Conservation (phyloP, 2,329 filamentous ascomycete species). For the Penicillium sp. region DNA sequence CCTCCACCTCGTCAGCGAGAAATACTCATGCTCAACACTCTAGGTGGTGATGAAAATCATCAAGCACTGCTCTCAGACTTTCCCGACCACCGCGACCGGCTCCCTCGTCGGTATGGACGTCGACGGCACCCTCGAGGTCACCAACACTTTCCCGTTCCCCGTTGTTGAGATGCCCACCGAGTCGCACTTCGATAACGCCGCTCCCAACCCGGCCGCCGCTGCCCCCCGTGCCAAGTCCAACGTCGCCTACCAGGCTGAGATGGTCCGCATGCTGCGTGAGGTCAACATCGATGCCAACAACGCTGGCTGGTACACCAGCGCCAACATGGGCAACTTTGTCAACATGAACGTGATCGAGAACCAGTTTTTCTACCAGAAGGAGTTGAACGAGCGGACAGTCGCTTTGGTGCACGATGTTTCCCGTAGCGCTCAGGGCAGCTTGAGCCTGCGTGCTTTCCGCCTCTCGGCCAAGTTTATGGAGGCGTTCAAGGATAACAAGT, state of each 20-base stretch:
- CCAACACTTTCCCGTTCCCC: conserved; percentile 94
- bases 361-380: conserved; percentile 95
- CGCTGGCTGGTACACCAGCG: conserved; percentile 97
- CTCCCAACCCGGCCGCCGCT: conserved; percentile 76
- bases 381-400: conserved; percentile 80
- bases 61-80: conserved; percentile 86
- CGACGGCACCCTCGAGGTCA: conserved; percentile 79
- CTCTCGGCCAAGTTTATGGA: conserved; percentile 85
- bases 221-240: conserved; percentile 93
- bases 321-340: conserved; percentile 98
- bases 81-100: conserved; percentile 87
- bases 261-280: conserved; percentile 94
- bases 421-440: conserved; percentile 86
- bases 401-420: conserved; percentile 94
- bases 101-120: conserved; percentile 92
- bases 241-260: conserved; percentile 85
- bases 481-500: conserved; percentile 95
- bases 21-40: conserved; percentile 31
- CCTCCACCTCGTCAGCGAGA: conserved; percentile 27
- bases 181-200: conserved; percentile 67
- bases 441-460: conserved; percentile 89
- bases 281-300: conserved; percentile 98
- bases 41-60: conserved; percentile 97
- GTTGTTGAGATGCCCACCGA: conserved; percentile 72
- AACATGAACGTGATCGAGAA: conserved; percentile 96